phyloP scores from a whole-genome alignment of 2,329 filamentous ascomycete genomes.

The Phaeosphaeriaceae sp. region DNA sequence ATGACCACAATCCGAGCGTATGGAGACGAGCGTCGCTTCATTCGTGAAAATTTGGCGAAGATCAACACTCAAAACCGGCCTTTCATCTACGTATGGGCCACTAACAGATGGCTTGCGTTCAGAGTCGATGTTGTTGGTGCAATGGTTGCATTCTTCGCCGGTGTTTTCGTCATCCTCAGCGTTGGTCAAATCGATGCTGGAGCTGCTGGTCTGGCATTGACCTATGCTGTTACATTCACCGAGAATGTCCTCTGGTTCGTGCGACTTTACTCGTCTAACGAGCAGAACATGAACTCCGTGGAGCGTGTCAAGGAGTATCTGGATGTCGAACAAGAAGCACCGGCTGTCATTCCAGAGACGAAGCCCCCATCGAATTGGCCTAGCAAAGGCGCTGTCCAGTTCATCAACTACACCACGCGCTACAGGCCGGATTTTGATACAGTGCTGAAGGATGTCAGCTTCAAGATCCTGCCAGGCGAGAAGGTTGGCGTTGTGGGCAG shows the following conservation, averaged over 20 bases:
- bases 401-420: conserved; percentile 85
- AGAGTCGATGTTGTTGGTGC: conserved; percentile 90
- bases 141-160: conserved; percentile 90
- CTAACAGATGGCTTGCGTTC: conserved; percentile 95
- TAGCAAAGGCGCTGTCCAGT: conserved; percentile 82
- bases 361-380: conserved; percentile 85
- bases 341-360: conserved; percentile 76
- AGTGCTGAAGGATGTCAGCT: conserved; percentile 82
- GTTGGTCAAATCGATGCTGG: conserved; percentile 86
- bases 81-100: conserved; percentile 95
- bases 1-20: conserved; percentile 98
- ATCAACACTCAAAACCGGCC: conserved; percentile 92
- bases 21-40: conserved; percentile 90
- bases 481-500: conserved; percentile 97
- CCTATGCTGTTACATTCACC: conserved; percentile 95
- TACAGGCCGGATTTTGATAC: conserved; percentile 88
- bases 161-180: conserved; percentile 85
- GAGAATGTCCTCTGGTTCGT: conserved; percentile 98
- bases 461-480: conserved; percentile 84
- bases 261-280: conserved; percentile 89
- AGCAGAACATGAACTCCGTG: conserved; percentile 99
- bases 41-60: conserved; percentile 84
- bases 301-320: conserved; percentile 98
- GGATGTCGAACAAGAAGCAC: conserved; percentile 92
- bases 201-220: conserved; percentile 89